phyloP scores from a whole-genome alignment of 345 rosid genomes.

The Syzygium jambos region DNA sequence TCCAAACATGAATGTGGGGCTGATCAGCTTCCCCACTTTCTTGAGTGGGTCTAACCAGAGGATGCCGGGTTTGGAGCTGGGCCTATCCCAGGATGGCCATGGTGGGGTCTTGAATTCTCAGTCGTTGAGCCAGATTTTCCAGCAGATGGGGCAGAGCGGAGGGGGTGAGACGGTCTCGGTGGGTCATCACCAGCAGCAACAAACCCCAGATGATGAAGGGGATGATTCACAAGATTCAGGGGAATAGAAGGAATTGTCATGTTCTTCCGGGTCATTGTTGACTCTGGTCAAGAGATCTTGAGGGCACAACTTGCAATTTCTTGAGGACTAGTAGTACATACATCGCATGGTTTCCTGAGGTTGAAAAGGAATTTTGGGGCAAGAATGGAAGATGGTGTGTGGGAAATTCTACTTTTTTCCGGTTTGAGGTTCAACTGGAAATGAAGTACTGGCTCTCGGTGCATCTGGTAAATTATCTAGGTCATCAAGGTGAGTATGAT shows the following conservation, averaged over 20 bases:
- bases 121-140: conserved; percentile 40
- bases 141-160: conserved; percentile 41
- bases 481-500: neutral
- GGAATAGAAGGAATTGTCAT: conserved; percentile 13
- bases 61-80: conserved; percentile 55
- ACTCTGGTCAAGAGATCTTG: neutral
- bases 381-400: neutral
- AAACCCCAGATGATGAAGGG: conserved; percentile 17
- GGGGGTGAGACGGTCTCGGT: conserved; percentile 7
- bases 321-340: neutral
- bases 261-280: neutral
- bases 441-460: neutral
- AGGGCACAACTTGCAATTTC: neutral
- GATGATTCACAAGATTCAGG: conserved; percentile 51
- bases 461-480: neutral
- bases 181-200: conserved; percentile 26
- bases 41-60: conserved; percentile 25
- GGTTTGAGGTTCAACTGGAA: neutral
- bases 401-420: neutral
- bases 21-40: conserved; percentile 46
- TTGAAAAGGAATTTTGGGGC: neutral
- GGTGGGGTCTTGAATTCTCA: conserved; percentile 45
- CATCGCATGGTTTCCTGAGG: neutral
- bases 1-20: conserved; percentile 35
- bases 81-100: conserved; percentile 55